Conservation (phyloP, 768 basidiomycete species). For the Pisolithus orientalis region DNA sequence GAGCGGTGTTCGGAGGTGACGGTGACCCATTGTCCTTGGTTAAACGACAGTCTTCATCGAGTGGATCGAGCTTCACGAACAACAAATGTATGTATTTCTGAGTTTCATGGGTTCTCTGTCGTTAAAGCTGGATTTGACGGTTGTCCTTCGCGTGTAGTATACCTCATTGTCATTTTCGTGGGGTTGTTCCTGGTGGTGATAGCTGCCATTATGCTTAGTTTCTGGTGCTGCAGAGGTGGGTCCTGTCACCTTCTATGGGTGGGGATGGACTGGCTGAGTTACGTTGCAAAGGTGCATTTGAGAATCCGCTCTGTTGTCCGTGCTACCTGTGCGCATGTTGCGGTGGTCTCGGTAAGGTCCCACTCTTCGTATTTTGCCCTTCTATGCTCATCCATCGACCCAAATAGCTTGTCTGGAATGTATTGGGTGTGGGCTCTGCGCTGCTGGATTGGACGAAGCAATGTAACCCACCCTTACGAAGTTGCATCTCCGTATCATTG, state of each 20-base stretch:
- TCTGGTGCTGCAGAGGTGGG: slow-evolving; percentile 59
- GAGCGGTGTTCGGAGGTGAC: slow-evolving; percentile 17
- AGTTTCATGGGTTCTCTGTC: background rate
- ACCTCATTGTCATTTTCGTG: slow-evolving; percentile 60
- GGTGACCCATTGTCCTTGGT: slow-evolving; percentile 23
- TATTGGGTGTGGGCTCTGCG: slow-evolving; percentile 63
- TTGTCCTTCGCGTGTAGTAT: slow-evolving; percentile 33
- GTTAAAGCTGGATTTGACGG: background rate
- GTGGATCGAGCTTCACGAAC: slow-evolving; percentile 30
- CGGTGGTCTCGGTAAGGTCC: slow-evolving; percentile 52
- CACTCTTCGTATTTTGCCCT: background rate
- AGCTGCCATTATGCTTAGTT: slow-evolving; percentile 51
- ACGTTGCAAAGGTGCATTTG: slow-evolving; percentile 38
- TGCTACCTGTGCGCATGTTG: slow-evolving; percentile 72
- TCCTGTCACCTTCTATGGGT: background rate
- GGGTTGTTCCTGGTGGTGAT: slow-evolving; percentile 52
- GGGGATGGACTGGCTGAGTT: background rate
- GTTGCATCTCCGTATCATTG: background rate
- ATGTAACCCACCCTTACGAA: slow-evolving; percentile 2
- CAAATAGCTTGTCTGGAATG: slow-evolving; percentile 57
- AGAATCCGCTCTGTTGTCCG: slow-evolving; percentile 62
- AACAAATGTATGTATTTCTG: slow-evolving; percentile 34
- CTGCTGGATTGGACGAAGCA: slow-evolving; percentile 37
- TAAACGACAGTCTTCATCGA: slow-evolving; percentile 19
- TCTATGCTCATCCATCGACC: slow-evolving; percentile 1